Percentiles rank a stretch among this genome's conserved stretches.
phyloP scores from a whole-genome alignment of 805 yeast species.

The Candida parachauliodes region DNA sequence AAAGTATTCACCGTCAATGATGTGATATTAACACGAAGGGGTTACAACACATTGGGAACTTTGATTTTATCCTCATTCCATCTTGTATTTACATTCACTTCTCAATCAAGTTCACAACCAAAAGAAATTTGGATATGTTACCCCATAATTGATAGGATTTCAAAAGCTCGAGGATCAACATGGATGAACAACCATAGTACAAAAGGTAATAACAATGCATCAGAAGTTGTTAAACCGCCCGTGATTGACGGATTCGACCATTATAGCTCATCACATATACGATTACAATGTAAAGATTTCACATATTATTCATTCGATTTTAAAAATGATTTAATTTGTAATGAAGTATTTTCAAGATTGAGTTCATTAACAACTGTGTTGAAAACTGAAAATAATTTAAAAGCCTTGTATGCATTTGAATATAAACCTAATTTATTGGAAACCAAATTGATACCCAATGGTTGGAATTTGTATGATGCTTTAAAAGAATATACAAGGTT shows the following conservation, averaged over 20 bases:
- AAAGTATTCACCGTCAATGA: conserved; percentile 31
- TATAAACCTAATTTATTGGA: conserved; percentile 78
- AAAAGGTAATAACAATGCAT: neutral
- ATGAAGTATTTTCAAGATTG: conserved; percentile 70
- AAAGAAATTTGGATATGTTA: conserved; percentile 90
- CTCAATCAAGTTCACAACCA: conserved; percentile 12
- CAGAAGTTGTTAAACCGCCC: neutral
- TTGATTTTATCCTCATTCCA: conserved; percentile 35
- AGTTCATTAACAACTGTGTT: conserved; percentile 60
- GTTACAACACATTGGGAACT: conserved; percentile 34
- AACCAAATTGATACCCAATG: conserved; percentile 39
- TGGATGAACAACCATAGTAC: conserved; percentile 19
- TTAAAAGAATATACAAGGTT: conserved; percentile 68
- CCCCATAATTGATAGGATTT: conserved; percentile 70
- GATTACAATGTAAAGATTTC: conserved; percentile 81
- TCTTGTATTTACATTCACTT: conserved; percentile 34
- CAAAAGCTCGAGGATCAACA: conserved; percentile 54
- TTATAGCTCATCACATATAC: conserved; percentile 50
- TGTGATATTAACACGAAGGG: conserved; percentile 36
- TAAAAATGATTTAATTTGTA: conserved; percentile 51
- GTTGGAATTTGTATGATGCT: conserved; percentile 73
- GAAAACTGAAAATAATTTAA: conserved; percentile 41
- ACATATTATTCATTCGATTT: conserved; percentile 79
- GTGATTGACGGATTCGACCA: conserved; percentile 24
- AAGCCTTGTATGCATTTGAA: conserved; percentile 68